Evolutionary conservation across 2,329 filamentous ascomycete species (phyloP).

Genomic region (Epicoccum sorghinum): DNA sequence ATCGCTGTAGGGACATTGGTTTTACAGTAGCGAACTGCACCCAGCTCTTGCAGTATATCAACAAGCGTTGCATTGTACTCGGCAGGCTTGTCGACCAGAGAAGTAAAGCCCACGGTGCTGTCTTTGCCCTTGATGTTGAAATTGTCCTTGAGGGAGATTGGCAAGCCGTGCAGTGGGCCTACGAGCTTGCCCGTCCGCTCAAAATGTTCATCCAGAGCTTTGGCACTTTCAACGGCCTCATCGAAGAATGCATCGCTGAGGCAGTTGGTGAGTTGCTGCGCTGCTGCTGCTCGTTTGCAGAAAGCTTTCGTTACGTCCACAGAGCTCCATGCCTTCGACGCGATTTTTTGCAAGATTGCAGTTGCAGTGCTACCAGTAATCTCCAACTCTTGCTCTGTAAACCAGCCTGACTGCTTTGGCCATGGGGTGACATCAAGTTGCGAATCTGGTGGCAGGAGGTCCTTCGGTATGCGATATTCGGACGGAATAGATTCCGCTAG

Average conservation of each 20-base stretch:
- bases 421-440: slow-evolving; percentile 64
- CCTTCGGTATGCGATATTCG: slow-evolving; percentile 62
- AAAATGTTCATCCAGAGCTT: slow-evolving; percentile 60
- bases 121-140: slow-evolving; percentile 68
- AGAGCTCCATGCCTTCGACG: slow-evolving; percentile 56
- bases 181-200: slow-evolving; percentile 52
- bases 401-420: slow-evolving; percentile 64
- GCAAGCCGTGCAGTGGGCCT: slow-evolving; percentile 64
- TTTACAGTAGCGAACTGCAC: slow-evolving; percentile 72
- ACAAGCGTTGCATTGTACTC: slow-evolving; percentile 63
- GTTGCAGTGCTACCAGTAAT: slow-evolving; percentile 55
- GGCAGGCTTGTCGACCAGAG: slow-evolving; percentile 65
- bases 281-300: slow-evolving; percentile 61
- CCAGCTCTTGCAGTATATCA: slow-evolving; percentile 62
- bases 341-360: slow-evolving; percentile 50
- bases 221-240: slow-evolving; percentile 58
- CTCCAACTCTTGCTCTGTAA: slow-evolving; percentile 59
- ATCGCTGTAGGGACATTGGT: slow-evolving; percentile 73
- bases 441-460: slow-evolving; percentile 59
- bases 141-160: slow-evolving; percentile 73
- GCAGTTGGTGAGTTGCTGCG: slow-evolving; percentile 66
- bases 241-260: slow-evolving; percentile 64
- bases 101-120: slow-evolving; percentile 68
- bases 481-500: slow-evolving; percentile 60
- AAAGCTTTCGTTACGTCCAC: slow-evolving; percentile 60